Conservation (phyloP, 1,139 yeast genomes). For the Nadsonia commutata region DNA sequence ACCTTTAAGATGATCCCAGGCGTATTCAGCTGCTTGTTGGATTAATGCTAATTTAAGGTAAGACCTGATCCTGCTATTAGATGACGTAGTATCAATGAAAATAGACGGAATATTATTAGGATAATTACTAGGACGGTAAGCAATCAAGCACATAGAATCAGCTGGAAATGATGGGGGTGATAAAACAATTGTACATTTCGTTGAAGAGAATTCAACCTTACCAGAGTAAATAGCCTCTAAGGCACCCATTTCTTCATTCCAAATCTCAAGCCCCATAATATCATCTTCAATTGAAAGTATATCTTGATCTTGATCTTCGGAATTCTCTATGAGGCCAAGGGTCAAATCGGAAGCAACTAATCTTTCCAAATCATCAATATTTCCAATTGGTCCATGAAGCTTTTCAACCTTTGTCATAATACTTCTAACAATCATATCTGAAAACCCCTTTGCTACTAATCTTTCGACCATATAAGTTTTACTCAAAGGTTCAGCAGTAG, state of each 20-base stretch:
- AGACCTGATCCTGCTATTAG: conserved; percentile 43
- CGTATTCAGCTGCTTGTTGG: conserved; percentile 27
- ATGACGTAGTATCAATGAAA: conserved; percentile 12
- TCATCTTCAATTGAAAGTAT: conserved; percentile 23
- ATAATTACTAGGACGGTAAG: conserved; percentile 15
- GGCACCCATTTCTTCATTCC: conserved; percentile 73
- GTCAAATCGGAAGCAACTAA: background rate
- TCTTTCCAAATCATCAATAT: background rate
- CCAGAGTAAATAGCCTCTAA: conserved; percentile 35
- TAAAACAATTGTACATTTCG: background rate
- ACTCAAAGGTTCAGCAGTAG: background rate
- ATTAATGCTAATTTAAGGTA: conserved; percentile 59
- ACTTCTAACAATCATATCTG: background rate
- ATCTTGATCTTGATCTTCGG: conserved; percentile 17
- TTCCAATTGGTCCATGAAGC: background rate
- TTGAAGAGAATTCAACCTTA: conserved; percentile 14
- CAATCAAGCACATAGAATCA: conserved; percentile 5
- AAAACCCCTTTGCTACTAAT: background rate
- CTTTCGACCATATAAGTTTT: background rate
- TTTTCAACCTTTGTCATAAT: background rate
- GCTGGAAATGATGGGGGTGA: background rate
- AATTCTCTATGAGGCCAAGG: conserved; percentile 20
- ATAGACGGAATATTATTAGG: conserved; percentile 23
- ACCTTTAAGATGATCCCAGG: conserved; percentile 37
- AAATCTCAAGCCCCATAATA: conserved; percentile 31